Percentiles rank a stretch among this genome's conserved stretches.
These are phyloP conservation scores for Clonostachys chloroleuca DNA, from an alignment of 2,329 filamentous ascomycete genomes.

Conservation along the genomic window DNA sequence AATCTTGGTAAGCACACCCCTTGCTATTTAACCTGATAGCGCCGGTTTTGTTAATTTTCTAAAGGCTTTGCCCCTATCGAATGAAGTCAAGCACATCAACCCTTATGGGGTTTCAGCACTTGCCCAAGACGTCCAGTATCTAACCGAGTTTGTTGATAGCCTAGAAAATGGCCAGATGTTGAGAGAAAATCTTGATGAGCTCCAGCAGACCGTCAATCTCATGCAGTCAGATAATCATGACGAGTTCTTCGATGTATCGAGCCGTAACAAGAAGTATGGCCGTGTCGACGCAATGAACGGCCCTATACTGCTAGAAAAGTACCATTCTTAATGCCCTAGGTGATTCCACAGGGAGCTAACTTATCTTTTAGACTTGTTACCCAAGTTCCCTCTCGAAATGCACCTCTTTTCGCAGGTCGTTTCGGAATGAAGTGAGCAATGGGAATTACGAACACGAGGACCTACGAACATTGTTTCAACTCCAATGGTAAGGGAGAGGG, in stretches of 20 bases:
- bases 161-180: conserved; percentile 84
- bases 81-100: conserved; percentile 81
- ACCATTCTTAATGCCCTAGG: conserved; percentile 15
- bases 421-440: conserved; percentile 53
- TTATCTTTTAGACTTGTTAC: neutral
- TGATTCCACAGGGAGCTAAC: neutral
- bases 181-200: conserved; percentile 82
- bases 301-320: conserved; percentile 89
- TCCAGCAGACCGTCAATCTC: conserved; percentile 86
- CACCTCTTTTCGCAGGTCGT: conserved; percentile 56
- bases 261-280: conserved; percentile 88
- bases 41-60: neutral
- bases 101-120: conserved; percentile 78
- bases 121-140: conserved; percentile 76
- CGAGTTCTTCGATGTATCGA: conserved; percentile 91
- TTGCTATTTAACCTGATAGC: neutral
- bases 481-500: too few relatives aligned
- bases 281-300: conserved; percentile 90
- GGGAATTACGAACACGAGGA: neutral
- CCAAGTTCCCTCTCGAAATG: too few relatives aligned
- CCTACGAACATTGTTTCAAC: too few relatives aligned
- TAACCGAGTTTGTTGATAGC: conserved; percentile 80
- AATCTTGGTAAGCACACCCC: conserved; percentile 58
- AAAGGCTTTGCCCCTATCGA: conserved; percentile 70
- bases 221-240: conserved; percentile 89